Percentiles rank a stretch among this genome's conserved stretches.
Conservation (phyloP, 2,329 filamentous ascomycete species). For the Beauveria caledonica region DNA sequence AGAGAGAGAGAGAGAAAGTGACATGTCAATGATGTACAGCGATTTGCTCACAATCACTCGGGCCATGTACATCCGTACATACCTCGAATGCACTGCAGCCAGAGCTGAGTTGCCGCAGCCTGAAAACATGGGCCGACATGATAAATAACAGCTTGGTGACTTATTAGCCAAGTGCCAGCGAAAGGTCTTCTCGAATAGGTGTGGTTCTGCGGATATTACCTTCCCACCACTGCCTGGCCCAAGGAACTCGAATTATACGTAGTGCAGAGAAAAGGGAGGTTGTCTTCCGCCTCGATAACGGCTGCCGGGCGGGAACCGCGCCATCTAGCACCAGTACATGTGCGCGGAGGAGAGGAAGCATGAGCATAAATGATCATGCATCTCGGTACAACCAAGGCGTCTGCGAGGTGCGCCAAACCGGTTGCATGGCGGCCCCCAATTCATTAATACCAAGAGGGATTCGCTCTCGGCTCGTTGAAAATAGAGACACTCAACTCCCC, state of each 20-base stretch:
- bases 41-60: not conserved
- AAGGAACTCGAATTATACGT: no score
- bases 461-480: not conserved
- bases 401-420: not conserved
- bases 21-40: not conserved
- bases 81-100: no score
- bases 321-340: not conserved
- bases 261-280: not conserved
- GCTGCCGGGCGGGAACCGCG: not conserved
- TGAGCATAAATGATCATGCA: no score
- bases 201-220: no score
- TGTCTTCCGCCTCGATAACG: no score
- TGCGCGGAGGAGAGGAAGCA: not conserved
- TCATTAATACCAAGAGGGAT: not conserved
- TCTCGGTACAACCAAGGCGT: no score
- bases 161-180: no score
- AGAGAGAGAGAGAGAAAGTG: not conserved
- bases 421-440: constrained; percentile 2
- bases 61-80: no score
- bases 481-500: not conserved
- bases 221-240: not conserved
- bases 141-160: no score
- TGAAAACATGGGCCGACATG: no score
- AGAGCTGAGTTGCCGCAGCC: no score
- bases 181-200: no score